Percentiles rank a stretch among this genome's conserved stretches.
These are phyloP conservation scores for Chenopodium quinoa DNA, from an alignment of 148 eudicot genomes.

Conservation along the genomic window DNA sequence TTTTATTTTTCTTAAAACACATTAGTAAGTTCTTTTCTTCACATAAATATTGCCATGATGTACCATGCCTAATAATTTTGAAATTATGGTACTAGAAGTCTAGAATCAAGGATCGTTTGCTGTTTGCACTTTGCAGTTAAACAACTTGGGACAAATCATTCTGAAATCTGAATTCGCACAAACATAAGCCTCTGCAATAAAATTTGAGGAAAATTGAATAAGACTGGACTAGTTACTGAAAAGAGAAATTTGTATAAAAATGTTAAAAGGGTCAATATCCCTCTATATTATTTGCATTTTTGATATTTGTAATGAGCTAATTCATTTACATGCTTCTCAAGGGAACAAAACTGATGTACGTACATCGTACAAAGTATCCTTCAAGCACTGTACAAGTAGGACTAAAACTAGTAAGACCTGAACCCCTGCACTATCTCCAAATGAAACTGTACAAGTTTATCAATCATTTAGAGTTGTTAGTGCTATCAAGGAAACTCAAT, in stretches of 20 bases:
- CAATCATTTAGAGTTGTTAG: conserved; percentile 40
- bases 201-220: not conserved
- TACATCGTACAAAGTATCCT: not conserved
- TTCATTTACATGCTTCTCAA: not conserved
- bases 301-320: not conserved
- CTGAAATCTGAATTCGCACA: not conserved
- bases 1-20: too few species aligned
- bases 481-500: conserved; percentile 77
- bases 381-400: not conserved
- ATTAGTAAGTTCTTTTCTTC: too few species aligned
- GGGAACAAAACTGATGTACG: not conserved
- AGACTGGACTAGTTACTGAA: not conserved
- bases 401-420: not conserved
- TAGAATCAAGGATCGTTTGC: not conserved
- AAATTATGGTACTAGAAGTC: too few species aligned
- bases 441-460: not conserved
- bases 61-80: too few species aligned
- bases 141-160: not conserved
- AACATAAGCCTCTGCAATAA: not conserved
- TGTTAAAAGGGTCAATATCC: not conserved
- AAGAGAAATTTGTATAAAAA: not conserved
- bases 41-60: too few species aligned
- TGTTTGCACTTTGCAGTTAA: not conserved
- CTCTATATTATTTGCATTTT: not conserved
- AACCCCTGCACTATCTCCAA: not conserved